These are phyloP conservation scores for Stephanocyclus meneghinianus DNA, from an alignment of 352 stramenopile genomes.

Conservation along the genomic window DNA sequence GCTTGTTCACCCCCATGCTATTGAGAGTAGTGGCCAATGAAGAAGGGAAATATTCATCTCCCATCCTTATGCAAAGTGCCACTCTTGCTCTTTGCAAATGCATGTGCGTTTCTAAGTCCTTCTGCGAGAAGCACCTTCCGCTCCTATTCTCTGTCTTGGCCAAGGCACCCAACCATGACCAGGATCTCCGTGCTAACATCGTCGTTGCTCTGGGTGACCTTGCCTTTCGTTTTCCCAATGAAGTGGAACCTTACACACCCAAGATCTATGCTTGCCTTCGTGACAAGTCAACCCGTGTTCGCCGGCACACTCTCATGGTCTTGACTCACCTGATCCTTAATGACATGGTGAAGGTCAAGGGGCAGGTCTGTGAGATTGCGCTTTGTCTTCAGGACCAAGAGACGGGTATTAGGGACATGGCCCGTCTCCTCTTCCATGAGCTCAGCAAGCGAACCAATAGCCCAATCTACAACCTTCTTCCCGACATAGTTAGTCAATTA, in stretches of 20 bases:
- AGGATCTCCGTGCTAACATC: constrained; percentile 90
- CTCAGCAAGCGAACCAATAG: constrained; percentile 94
- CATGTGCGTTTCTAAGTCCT: constrained; percentile 94
- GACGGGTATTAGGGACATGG: constrained; percentile 89
- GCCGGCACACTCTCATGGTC: constrained; percentile 95
- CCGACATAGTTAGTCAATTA: constrained; percentile 94
- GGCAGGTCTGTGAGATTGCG: constrained; percentile 91
- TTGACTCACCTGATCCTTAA: constrained; percentile 98
- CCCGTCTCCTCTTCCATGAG: constrained; percentile 95
- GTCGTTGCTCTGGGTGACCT: constrained; percentile 96
- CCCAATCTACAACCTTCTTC: constrained; percentile 98
- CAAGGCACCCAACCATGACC: constrained; percentile 65
- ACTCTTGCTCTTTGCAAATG: constrained; percentile 97
- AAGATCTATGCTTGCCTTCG: constrained; percentile 92
- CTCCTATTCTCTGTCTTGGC: constrained; percentile 91
- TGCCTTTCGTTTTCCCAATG: constrained; percentile 96
- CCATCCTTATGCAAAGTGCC: constrained; percentile 88
- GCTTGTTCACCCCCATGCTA: constrained; percentile 89
- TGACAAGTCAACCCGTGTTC: constrained; percentile 88
- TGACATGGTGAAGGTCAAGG: constrained; percentile 99
- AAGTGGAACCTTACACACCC: constrained; percentile 96
- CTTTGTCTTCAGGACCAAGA: constrained; percentile 93
- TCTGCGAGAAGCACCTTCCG: constrained; percentile 93
- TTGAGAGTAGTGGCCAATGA: constrained; percentile 87
- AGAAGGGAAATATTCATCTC: constrained; percentile 80